Evolutionary conservation across 805 yeast genomes (phyloP).

Genomic region (Myxozyma lipomycoides): DNA sequence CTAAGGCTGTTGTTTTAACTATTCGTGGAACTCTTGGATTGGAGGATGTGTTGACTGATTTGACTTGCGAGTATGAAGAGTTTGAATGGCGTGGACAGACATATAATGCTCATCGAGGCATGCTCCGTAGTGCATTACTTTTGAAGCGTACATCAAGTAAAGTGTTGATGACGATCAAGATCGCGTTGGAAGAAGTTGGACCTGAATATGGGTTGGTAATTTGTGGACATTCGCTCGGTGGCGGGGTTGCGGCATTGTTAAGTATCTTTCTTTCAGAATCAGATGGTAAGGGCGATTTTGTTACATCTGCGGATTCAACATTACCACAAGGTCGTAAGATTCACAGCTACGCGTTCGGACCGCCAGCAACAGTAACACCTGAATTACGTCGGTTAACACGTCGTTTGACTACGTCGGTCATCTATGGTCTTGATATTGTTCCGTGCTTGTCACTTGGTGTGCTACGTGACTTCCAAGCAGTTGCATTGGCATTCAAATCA

Average conservation of each 20-base stretch:
- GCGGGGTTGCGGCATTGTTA: conserved; percentile 37
- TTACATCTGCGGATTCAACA: conserved; percentile 24
- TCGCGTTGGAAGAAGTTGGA: conserved; percentile 32
- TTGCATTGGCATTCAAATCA: conserved; percentile 32
- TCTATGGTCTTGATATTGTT: conserved; percentile 37
- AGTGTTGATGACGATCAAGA: conserved; percentile 32
- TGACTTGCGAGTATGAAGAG: conserved; percentile 35
- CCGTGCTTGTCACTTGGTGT: conserved; percentile 38
- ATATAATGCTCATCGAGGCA: conserved; percentile 36
- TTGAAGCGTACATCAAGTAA: conserved; percentile 30
- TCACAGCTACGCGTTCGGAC: conserved; percentile 37
- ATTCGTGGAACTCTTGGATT: conserved; percentile 37
- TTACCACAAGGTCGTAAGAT: conserved; percentile 35
- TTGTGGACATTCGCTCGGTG: conserved; percentile 39
- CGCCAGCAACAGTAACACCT: conserved; percentile 35
- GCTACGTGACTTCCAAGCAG: conserved; percentile 34
- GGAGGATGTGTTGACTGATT: conserved; percentile 36
- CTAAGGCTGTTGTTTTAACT: conserved; percentile 36
- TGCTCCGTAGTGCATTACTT: conserved; percentile 34
- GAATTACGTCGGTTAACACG: conserved; percentile 31
- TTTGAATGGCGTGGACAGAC: conserved; percentile 34
- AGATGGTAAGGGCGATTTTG: conserved; percentile 23
- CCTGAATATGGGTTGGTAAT: conserved; percentile 35
- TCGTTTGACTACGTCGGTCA: conserved; percentile 34
- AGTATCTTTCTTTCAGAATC: conserved; percentile 32